phyloP scores from a whole-genome alignment of 1,139 yeast species.

The Pichia sp. region DNA sequence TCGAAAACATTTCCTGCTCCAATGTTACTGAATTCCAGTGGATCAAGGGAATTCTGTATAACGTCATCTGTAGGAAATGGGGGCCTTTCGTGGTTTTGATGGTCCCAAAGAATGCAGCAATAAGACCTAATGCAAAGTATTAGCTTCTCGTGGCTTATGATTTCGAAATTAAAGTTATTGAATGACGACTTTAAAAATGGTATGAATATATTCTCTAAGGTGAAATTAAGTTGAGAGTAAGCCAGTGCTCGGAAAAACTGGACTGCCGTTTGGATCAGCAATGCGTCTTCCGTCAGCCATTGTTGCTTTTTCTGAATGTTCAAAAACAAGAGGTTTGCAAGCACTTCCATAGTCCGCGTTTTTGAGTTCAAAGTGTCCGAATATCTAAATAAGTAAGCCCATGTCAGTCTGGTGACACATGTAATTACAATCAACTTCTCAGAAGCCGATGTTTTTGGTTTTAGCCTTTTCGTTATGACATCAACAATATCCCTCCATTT shows the following conservation, averaged over 20 bases:
- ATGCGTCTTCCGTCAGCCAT: conserved; percentile 63
- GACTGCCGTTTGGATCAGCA: conserved; percentile 59
- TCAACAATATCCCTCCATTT: conserved; percentile 74
- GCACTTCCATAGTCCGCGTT: conserved; percentile 54
- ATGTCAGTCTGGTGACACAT: conserved; percentile 66
- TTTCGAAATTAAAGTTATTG: conserved; percentile 56
- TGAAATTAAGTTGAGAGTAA: conserved; percentile 69
- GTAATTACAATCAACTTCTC: conserved; percentile 63
- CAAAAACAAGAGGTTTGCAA: conserved; percentile 46
- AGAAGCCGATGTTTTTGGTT: conserved; percentile 41
- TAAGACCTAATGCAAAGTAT: conserved; percentile 69
- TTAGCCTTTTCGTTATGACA: conserved; percentile 36
- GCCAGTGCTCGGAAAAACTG: conserved; percentile 75
- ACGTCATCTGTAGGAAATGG: conserved; percentile 68
- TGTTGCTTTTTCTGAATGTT: conserved; percentile 56
- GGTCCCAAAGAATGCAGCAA: conserved; percentile 61
- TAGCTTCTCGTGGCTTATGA: conserved; percentile 62
- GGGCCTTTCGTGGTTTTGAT: conserved; percentile 55
- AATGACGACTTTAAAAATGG: conserved; percentile 55
- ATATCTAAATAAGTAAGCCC: conserved; percentile 87
- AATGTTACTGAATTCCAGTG: conserved; percentile 29
- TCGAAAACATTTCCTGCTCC: conserved; percentile 34
- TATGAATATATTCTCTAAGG: conserved; percentile 70
- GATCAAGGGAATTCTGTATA: conserved; percentile 35
- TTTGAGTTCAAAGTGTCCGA: conserved; percentile 87